Base-by-base conservation (phyloP, 164 flowering plant genomes). In the Liquidambar formosana region DNA sequence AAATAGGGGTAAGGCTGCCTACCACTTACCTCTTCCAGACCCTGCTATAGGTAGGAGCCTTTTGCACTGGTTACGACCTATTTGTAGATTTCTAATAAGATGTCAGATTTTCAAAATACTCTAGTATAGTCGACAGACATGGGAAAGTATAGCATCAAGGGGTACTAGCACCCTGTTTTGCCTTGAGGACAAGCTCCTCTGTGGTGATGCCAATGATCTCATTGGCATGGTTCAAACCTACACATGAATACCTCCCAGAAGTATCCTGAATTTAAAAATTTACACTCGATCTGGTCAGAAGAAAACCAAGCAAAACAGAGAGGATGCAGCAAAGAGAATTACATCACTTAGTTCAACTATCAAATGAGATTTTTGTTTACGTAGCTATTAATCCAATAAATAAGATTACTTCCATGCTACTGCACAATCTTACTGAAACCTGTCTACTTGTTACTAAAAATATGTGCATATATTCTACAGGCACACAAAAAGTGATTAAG, bases 171-270 rank as follows among this genome's bases (percentile, higher is more conserved):
- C 57, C 75, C 70, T 83, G 83, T 64, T 68, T 75, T 54, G 87
- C 94, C 76, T 77, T 88, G 33, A 82, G 76, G 64, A 89, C 92
- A 58, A 85, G 72, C 72, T 89, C 94, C 67, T 89, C 92, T 4
- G 94, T 89, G 18, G 91, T 89, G 68, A 81, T 85, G 47, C 94
- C 94, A 27, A 89, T 89, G 57, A 86, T 85, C 73, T 88, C 90
- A 69, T 89, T 89, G 14, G 92, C 94, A 33, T 86, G 82, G 77
- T 80, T 80, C 64, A 89, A 68, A 18, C 80, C 72, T 8, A 83
- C 84, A 23, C 85, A 77, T 33, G 72, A 83, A 56, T 77, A 84
- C 75, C 84, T 85, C 70, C 92, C 90, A 58, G 71, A 65, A 4
- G 82, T 47, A 63, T 88, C 92, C 90, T 85, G 82, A 62, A 52